Evolutionary conservation across 148 eudicot genomes (phyloP).

Genomic region (Persicaria tinctoria): DNA sequence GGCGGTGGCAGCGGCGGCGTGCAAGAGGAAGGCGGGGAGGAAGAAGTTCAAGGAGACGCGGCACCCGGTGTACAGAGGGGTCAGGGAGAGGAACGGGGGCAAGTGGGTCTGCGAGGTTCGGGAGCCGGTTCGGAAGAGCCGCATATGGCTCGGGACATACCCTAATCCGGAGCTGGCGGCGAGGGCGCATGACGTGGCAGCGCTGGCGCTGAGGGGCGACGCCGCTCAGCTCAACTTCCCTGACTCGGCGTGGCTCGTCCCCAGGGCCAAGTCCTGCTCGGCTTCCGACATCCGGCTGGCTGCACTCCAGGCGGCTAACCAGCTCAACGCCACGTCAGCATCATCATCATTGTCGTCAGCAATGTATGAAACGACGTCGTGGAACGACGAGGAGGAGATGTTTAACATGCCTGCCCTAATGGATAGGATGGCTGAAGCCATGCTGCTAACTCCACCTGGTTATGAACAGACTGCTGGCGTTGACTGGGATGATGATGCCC

Average conservation of each 20-base stretch:
- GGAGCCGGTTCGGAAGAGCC: constrained; percentile 46
- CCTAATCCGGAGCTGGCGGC: constrained; percentile 50
- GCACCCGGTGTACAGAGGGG: constrained; percentile 48
- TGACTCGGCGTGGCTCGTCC: constrained; percentile 32
- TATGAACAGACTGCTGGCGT: neutral
- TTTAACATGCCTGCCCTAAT: constrained; percentile 56
- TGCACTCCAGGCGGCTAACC: constrained; percentile 34
- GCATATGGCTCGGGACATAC: constrained; percentile 67
- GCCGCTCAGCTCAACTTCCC: constrained; percentile 39
- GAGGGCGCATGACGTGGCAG: constrained; percentile 64
- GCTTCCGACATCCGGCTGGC: constrained; percentile 46
- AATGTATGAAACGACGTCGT: constrained; percentile 12
- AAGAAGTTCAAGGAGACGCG: constrained; percentile 53
- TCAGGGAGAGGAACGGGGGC: constrained; percentile 33
- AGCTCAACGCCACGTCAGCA: neutral
- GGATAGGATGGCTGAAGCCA: constrained; percentile 72
- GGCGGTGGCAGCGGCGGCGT: neutral
- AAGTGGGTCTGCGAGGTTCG: constrained; percentile 72
- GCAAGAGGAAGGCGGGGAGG: constrained; percentile 42
- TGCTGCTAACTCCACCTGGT: constrained; percentile 60
- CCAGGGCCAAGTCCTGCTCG: constrained; percentile 35
- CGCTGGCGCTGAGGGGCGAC: constrained; percentile 41
- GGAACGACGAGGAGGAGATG: constrained; percentile 56
- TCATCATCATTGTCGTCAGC: neutral
- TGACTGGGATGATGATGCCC: neutral